phyloP scores from a whole-genome alignment of 2,329 filamentous ascomycete species.

The Arthroderma sp. region DNA sequence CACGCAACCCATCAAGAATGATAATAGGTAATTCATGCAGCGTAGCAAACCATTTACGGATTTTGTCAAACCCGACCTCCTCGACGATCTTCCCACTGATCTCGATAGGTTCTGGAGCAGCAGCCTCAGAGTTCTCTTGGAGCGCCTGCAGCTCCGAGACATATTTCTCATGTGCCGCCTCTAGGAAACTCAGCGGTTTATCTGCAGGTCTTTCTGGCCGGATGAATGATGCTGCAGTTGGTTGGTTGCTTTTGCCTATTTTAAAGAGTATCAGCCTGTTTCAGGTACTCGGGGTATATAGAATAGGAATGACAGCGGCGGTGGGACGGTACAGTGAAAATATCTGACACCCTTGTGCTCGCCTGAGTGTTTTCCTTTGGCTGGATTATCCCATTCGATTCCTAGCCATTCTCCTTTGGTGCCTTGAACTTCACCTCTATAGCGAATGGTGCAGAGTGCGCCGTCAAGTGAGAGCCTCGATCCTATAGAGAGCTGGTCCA shows the following conservation, averaged over 20 bases:
- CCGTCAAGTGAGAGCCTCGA: slow-evolving; percentile 70
- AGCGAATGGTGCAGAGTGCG: slow-evolving; percentile 71
- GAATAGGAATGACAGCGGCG: neutral
- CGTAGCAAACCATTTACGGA: slow-evolving; percentile 62
- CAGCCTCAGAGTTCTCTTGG: neutral
- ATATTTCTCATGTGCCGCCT: slow-evolving; percentile 75
- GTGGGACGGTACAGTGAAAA: slow-evolving; percentile 54
- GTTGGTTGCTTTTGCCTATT: slow-evolving; percentile 46
- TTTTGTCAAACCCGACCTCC: slow-evolving; percentile 92
- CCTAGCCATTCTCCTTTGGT: slow-evolving; percentile 76
- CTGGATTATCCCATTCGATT: slow-evolving; percentile 88
- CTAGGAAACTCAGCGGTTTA: slow-evolving; percentile 56
- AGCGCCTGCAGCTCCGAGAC: slow-evolving; percentile 40
- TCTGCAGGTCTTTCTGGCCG: slow-evolving; percentile 62
- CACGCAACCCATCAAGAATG: slow-evolving; percentile 62
- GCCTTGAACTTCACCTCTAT: slow-evolving; percentile 61
- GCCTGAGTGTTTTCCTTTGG: slow-evolving; percentile 81
- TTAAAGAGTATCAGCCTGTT: slow-evolving; percentile 9
- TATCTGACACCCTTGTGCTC: slow-evolving; percentile 66
- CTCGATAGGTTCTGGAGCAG: slow-evolving; percentile 43
- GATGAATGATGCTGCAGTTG: slow-evolving; percentile 74
- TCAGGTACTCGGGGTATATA: neutral
- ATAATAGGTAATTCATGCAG: slow-evolving; percentile 67
- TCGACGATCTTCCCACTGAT: slow-evolving; percentile 74
- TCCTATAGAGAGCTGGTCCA: slow-evolving; percentile 38